phyloP scores from a whole-genome alignment of 495 filamentous ascomycete species.

The Tuber microsphaerosporum region DNA sequence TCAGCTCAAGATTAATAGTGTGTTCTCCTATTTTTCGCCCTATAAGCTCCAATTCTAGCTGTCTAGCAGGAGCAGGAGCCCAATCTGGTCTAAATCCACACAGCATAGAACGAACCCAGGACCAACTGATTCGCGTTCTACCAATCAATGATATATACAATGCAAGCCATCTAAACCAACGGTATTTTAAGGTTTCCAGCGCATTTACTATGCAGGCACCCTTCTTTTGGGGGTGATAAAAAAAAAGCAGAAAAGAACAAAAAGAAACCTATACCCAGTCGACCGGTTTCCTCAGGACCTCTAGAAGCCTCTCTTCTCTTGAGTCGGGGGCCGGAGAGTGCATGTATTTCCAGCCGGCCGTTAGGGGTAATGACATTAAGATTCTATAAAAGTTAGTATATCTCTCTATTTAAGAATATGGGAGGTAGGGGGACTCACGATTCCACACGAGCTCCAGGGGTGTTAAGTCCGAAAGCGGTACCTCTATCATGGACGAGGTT shows the following conservation, averaged over 20 bases:
- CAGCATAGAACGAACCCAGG: neutral
- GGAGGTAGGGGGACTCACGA: slow-evolving; percentile 21
- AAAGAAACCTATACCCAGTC: slow-evolving; percentile 67
- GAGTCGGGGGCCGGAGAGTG: slow-evolving; percentile 68
- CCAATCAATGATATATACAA: neutral
- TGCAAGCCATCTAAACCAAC: neutral
- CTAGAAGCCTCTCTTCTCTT: slow-evolving; percentile 65
- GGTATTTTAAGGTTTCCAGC: neutral
- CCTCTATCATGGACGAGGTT: slow-evolving; percentile 96
- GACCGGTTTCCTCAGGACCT: slow-evolving; percentile 74
- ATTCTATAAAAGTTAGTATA: slow-evolving; percentile 53
- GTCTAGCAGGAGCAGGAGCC: neutral
- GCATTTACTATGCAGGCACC: neutral
- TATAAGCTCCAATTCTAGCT: neutral
- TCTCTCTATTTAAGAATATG: neutral
- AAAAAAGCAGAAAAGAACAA: neutral
- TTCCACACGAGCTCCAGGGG: slow-evolving; percentile 84
- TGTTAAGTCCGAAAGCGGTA: slow-evolving; percentile 88
- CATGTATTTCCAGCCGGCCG: slow-evolving; percentile 94
- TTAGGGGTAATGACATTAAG: slow-evolving; percentile 90
- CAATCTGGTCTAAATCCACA: neutral
- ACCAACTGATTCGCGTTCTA: neutral
- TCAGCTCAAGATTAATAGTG: neutral
- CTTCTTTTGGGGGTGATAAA: neutral
- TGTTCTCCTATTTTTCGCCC: neutral